Evolutionary conservation across 331 rosid species (phyloP).

Genomic region (Stylosanthes scabra): DNA sequence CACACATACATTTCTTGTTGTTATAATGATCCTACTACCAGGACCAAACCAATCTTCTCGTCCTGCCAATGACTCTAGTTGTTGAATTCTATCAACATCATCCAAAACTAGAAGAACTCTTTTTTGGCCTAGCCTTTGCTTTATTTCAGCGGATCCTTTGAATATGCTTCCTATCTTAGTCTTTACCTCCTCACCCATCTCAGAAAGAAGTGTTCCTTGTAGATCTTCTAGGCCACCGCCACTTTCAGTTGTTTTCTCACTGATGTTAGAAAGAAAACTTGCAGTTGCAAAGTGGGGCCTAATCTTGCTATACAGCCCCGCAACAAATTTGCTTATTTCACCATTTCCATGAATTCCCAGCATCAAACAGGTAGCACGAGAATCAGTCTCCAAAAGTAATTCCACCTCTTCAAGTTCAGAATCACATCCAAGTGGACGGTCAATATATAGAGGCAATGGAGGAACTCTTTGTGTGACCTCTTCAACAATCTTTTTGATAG

Average conservation of each 20-base stretch:
- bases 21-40: slow-evolving; percentile 31
- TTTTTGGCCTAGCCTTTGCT: background rate
- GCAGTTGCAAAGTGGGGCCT: background rate
- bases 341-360: slow-evolving; percentile 12
- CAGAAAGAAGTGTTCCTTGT: slow-evolving; percentile 14
- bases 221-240: background rate
- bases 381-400: background rate
- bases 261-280: slow-evolving; percentile 4
- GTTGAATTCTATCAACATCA: slow-evolving; percentile 2
- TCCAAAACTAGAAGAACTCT: slow-evolving; percentile 26
- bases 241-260: background rate
- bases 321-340: slow-evolving; percentile 14
- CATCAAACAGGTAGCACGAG: background rate
- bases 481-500: background rate
- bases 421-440: background rate
- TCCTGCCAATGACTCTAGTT: background rate
- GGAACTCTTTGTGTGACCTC: no score
- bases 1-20: slow-evolving; percentile 18
- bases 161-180: background rate
- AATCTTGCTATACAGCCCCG: background rate
- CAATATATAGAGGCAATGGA: background rate
- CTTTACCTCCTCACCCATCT: background rate
- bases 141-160: slow-evolving; percentile 1
- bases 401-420: background rate
- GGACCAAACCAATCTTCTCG: background rate